A percentile compares a stretch with the other conserved stretches of the same genome.
phyloP scores from a whole-genome alignment of 2,329 filamentous ascomycete species.

The Pleurostoma richardsiae region DNA sequence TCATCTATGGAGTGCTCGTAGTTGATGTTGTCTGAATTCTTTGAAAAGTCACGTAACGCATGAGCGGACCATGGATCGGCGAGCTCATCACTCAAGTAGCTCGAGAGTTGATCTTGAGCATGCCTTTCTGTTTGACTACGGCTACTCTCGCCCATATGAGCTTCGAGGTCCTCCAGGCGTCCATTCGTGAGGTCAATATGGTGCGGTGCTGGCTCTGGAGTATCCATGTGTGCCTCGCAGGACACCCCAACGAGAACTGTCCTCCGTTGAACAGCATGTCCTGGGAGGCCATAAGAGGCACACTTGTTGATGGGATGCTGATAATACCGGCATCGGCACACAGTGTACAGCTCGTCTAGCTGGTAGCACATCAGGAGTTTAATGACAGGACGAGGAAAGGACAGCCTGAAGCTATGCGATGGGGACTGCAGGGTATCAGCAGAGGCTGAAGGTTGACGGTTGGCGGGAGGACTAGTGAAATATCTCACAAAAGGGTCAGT shows the following conservation, averaged over 20 bases:
- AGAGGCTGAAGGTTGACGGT: too few relatives aligned
- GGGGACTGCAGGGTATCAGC: too few relatives aligned
- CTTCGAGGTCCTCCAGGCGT: background rate
- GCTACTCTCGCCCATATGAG: background rate
- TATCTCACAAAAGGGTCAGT: too few relatives aligned
- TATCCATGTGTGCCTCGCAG: background rate
- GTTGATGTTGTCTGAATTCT: background rate
- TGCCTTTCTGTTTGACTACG: background rate
- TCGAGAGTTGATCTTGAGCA: background rate
- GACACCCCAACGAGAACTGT: background rate
- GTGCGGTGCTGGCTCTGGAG: background rate
- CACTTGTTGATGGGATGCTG: constrained; percentile 2
- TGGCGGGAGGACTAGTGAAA: too few relatives aligned
- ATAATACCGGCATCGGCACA: constrained; percentile 1
- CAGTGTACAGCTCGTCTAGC: constrained; percentile 1
- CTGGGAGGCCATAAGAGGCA: background rate
- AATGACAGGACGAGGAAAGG: too few relatives aligned
- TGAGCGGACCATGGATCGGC: background rate
- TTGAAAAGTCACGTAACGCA: background rate
- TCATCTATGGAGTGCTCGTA: too few relatives aligned
- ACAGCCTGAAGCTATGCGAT: too few relatives aligned
- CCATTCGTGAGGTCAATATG: background rate
- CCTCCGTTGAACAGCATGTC: background rate
- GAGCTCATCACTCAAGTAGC: background rate
- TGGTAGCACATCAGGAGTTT: constrained; percentile 2